A percentile compares a stretch with the other conserved stretches of the same genome.
Conservation (phyloP, 2,329 filamentous ascomycete genomes). For the Penicillium sp. region DNA sequence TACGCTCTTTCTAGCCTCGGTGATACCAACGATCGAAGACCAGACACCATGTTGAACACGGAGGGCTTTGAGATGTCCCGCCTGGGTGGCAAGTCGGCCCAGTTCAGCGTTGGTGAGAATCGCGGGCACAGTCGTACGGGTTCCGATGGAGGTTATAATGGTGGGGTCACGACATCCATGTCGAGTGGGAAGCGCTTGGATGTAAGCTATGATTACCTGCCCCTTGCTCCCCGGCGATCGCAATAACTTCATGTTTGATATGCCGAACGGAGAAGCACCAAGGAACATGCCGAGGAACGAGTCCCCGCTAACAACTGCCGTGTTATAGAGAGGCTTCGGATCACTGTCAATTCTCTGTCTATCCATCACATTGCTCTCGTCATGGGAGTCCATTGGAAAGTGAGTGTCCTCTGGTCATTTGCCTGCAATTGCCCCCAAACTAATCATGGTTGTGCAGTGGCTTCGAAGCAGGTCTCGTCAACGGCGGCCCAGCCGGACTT, state of each 20-base stretch:
- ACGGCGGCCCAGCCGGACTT: conserved; percentile 28
- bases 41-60: conserved; percentile 8
- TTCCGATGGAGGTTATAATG: conserved; percentile 9
- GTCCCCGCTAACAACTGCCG: neutral
- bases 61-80: conserved; percentile 8
- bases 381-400: conserved; percentile 19
- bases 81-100: conserved; percentile 7
- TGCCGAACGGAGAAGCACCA: neutral
- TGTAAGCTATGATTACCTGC: conserved; percentile 5
- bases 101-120: neutral
- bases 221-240: neutral
- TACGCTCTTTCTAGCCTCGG: neutral
- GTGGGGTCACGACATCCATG: conserved; percentile 13
- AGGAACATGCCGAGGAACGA: neutral
- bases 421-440: neutral
- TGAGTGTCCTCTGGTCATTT: neutral
- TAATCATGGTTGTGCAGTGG: conserved; percentile 5
- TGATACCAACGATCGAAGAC: neutral
- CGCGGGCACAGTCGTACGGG: conserved; percentile 5
- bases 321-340: conserved; percentile 15
- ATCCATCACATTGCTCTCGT: conserved; percentile 18
- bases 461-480: conserved; percentile 23
- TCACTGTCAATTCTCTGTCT: conserved; percentile 16
- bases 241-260: neutral
- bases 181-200: conserved; percentile 17